Base-by-base conservation (phyloP, 768 basidiomycete genomes). In the Boletus insuetus region DNA sequence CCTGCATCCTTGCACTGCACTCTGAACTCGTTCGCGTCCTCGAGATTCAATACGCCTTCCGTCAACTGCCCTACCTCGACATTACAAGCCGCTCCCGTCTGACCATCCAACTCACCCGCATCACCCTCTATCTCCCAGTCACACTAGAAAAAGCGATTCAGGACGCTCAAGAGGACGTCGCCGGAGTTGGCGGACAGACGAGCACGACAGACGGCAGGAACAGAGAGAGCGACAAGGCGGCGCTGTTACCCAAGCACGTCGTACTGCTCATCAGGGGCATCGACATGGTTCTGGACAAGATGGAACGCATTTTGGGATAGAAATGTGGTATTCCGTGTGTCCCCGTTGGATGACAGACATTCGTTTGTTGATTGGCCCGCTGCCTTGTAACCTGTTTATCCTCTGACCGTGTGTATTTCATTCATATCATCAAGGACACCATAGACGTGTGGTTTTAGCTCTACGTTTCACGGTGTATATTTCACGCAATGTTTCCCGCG, bases 21-120 rank as follows among this genome's bases (percentile, higher is more conserved):
- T 72, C 82, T 20, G 85, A 91, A 62, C 79, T 92, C 53, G 75
- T 80, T n/a, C 82, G 85, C 38, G 80, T 92, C n/a, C 80, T 92
- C 58, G 91, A 94, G 64, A 79, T 92, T 20, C 91, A 92, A 63
- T 82, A 84, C 59, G 82, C 83, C 7, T 86, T 94, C 56, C 82
- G 86, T 24, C 79, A 83, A 48, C 79, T 93, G 24, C 83, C 87
- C 13, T 93, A 90, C 65, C 80, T 92, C 58, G 89, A 92, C 69
- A 72, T 94, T 55, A 75, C 85, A 46, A 85, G 86, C 14, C 85
- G 92, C 14, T 84, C 85, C 3, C 82, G 89, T 11, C 75, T 93
- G 35, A 86, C 87, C 9, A 82, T 93, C 39, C 85, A 87, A 60
- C 79, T 94, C 41, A 85, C 86, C 3, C 82, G 91, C 19, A 85